Evolutionary conservation across 768 basidiomycete species (phyloP), one percentile per base, ranked within the genome.

Genomic region (Lactarius sanguifluus): DNA sequence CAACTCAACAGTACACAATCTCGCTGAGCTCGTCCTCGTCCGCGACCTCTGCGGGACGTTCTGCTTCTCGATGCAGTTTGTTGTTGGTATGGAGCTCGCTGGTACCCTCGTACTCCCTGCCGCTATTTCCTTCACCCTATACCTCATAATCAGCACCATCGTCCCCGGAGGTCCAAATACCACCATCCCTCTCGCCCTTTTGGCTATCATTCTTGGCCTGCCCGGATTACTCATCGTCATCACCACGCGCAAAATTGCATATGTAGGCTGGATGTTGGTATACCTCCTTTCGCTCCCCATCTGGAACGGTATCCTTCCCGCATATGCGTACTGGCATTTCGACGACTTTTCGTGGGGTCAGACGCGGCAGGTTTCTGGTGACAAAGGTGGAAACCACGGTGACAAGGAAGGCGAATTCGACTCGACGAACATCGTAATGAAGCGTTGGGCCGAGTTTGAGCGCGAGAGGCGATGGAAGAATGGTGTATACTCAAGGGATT

Each of bases 31-130:
- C 65, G 78, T 98, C 38, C 83, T 98, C 59, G 96, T 99, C 30
- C 88, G 96, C 28, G 97, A 99, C 77, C 86, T 98, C n/a, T 99
- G 96, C 71, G 97, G 97, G 57, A 98, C 96, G 3, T 99, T 98
- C 88, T 99, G 97, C 81, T 98, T 99, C 86, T 96, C 94, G 13
- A 98, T 98, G 96, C 96, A 97, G 81, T 98, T 98, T 74, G 94
- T 98, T 71, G 94, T 96, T 41, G 95, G 91, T 75, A 99, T 99
- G 96, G 97, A 99, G 75, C 82, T 99, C 69, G 87, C 92, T 67
- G 96, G 96, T 75, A 98, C 97, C 3, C 84, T 99, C 69, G 96
- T 98, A 34, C 82, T 98, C 28, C 97, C 97, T 25, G 97, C 96
- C 47, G 96, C 97, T 69, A 98, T 98, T 79, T 86, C 92, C 45